These are phyloP conservation scores for Metschnikowia proteae DNA, from an alignment of 805 yeast species.

Conservation along the genomic window DNA sequence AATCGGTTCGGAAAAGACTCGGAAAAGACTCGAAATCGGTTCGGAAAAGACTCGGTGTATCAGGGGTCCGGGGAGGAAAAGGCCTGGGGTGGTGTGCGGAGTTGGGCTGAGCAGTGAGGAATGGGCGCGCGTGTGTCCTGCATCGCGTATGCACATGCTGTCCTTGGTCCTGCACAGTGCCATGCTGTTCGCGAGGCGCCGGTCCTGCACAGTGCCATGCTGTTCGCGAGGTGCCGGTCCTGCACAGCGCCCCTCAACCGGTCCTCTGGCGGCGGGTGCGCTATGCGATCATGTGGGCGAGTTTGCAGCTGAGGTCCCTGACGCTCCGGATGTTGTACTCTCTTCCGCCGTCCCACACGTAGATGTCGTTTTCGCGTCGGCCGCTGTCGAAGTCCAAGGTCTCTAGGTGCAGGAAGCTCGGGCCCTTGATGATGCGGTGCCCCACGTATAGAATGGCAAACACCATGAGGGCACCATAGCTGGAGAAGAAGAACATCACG, in stretches of 20 bases:
- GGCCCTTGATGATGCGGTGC: slow-evolving; percentile 57
- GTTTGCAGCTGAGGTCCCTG: slow-evolving; percentile 32
- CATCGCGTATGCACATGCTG: not conserved
- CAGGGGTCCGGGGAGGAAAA: not conserved
- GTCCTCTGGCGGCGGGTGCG: too few species aligned
- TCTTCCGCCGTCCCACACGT: slow-evolving; percentile 74
- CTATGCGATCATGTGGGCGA: slow-evolving; percentile 33
- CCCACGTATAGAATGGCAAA: slow-evolving; percentile 50
- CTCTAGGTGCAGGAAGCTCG: slow-evolving; percentile 64
- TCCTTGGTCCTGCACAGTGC: too few species aligned
- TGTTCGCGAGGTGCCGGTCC: too few species aligned
- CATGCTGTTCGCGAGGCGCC: too few species aligned
- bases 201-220: too few species aligned
- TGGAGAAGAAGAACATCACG: slow-evolving; percentile 57
- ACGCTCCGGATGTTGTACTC: slow-evolving; percentile 34
- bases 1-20: too few species aligned
- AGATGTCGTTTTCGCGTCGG: slow-evolving; percentile 75
- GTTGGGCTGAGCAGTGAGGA: too few species aligned
- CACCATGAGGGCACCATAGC: slow-evolving; percentile 58
- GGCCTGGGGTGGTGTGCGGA: not conserved
- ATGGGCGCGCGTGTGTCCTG: not conserved
- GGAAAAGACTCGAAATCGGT: too few species aligned
- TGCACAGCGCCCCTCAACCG: too few species aligned
- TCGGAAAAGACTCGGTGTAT: too few species aligned
- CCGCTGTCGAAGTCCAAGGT: slow-evolving; percentile 81